These are phyloP conservation scores for Afroboletus lepidellus DNA, from an alignment of 1,284 basidiomycete genomes.

Conservation along the genomic window DNA sequence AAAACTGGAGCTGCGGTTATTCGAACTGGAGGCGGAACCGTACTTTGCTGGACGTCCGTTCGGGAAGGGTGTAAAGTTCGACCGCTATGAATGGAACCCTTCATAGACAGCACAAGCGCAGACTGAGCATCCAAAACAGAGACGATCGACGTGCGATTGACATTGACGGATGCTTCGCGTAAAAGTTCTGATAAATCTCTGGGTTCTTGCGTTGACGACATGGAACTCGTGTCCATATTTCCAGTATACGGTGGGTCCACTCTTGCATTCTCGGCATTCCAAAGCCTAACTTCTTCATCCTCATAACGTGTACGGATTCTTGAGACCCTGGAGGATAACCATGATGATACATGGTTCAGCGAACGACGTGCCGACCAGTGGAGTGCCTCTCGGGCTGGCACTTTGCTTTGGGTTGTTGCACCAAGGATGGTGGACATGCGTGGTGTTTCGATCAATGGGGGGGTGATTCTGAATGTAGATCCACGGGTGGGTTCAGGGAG, in stretches of 20 bases:
- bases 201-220: slow-evolving; percentile 4
- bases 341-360: slow-evolving; percentile 35
- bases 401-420: slow-evolving; percentile 7
- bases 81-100: slow-evolving; percentile 7
- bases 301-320: slow-evolving; percentile 24
- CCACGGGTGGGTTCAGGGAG: slow-evolving; percentile 26
- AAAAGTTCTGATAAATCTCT: slow-evolving; percentile 6
- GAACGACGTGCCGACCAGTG: slow-evolving; percentile 25
- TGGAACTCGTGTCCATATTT: not conserved
- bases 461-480: slow-evolving; percentile 33
- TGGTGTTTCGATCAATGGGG: slow-evolving; percentile 30
- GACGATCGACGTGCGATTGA: slow-evolving; percentile 1
- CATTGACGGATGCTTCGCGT: slow-evolving; percentile 5
- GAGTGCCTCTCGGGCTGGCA: slow-evolving; percentile 16
- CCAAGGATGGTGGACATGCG: slow-evolving; percentile 22
- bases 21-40: slow-evolving; percentile 4
- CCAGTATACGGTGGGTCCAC: slow-evolving; percentile 7
- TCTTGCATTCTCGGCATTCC: slow-evolving; percentile 35
- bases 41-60: not conserved
- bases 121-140: slow-evolving; percentile 11
- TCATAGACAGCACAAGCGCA: slow-evolving; percentile 5
- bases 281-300: slow-evolving; percentile 35
- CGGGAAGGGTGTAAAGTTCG: slow-evolving; percentile 2
- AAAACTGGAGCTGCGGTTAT: not conserved
- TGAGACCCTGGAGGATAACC: slow-evolving; percentile 31